Percentiles rank a stretch among this genome's conserved stretches.
These are phyloP conservation scores for Dioscorea alata DNA, from an alignment of 106 monocot genomes.

Conservation along the genomic window DNA sequence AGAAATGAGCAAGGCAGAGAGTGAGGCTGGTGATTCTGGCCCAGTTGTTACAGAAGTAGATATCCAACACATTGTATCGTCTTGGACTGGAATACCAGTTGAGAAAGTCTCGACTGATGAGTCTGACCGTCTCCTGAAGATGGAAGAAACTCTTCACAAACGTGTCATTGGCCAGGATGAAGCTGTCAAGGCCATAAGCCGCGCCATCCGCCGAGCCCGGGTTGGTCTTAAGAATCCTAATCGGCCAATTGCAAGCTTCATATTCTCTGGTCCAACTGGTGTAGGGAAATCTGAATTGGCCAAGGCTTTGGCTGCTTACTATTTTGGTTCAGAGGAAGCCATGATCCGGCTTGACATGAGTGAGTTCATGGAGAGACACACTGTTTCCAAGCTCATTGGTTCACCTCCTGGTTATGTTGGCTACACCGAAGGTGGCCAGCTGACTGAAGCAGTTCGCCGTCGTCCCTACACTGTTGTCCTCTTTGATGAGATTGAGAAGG, in stretches of 20 bases:
- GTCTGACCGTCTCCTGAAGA: slow-evolving; percentile 65
- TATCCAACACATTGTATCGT: slow-evolving; percentile 69
- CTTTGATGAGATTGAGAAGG: slow-evolving; percentile 77
- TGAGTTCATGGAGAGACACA: slow-evolving; percentile 83
- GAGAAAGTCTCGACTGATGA: slow-evolving; percentile 74
- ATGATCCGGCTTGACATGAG: slow-evolving; percentile 84
- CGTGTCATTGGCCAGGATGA: slow-evolving; percentile 74
- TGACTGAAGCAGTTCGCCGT: slow-evolving; percentile 66
- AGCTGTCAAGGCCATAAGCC: slow-evolving; percentile 72
- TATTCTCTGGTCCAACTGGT: slow-evolving; percentile 73
- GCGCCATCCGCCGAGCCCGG: slow-evolving; percentile 68
- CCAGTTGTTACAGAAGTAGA: slow-evolving; percentile 56
- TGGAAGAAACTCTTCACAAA: slow-evolving; percentile 75
- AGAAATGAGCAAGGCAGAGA: slow-evolving; percentile 64
- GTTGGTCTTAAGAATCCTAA: slow-evolving; percentile 74
- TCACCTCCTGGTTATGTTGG: slow-evolving; percentile 77
- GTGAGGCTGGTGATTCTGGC: slow-evolving; percentile 39
- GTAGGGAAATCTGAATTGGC: slow-evolving; percentile 79
- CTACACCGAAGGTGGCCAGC: slow-evolving; percentile 73
- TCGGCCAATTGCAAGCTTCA: slow-evolving; percentile 72
- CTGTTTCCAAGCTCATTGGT: slow-evolving; percentile 66
- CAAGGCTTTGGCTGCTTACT: slow-evolving; percentile 67
- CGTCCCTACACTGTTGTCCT: slow-evolving; percentile 73
- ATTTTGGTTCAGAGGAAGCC: slow-evolving; percentile 71
- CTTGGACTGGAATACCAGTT: slow-evolving; percentile 75